Conservation (phyloP, 176 grass and related monocot species). For the Zoysia pacifica region DNA sequence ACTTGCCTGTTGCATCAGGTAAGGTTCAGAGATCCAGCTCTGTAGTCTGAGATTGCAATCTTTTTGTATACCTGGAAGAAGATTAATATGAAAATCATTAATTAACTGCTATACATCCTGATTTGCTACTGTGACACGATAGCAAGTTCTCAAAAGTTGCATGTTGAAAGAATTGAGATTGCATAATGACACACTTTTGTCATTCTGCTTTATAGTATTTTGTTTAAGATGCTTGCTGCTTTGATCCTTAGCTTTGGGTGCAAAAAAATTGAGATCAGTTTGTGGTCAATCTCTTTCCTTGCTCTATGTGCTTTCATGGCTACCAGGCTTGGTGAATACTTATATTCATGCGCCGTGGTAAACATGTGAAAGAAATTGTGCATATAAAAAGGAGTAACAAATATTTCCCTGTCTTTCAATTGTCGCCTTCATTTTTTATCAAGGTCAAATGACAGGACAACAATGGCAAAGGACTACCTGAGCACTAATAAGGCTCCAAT, state of each 20-base stretch:
- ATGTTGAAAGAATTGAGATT: conserved; percentile 15
- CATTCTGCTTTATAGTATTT: conserved; percentile 16
- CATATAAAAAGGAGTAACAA: neutral
- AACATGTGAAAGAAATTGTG: neutral
- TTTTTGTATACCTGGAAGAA: conserved; percentile 42
- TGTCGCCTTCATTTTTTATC: neutral
- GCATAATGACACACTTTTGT: neutral
- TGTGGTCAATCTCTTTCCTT: neutral
- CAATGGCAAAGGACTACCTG: neutral
- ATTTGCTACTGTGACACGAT: conserved; percentile 18
- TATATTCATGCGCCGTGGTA: neutral
- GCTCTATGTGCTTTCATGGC: neutral
- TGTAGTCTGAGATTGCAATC: conserved; percentile 18
- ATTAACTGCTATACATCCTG: conserved; percentile 17
- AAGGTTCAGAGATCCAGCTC: conserved; percentile 37
- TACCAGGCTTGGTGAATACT: neutral
- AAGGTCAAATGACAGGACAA: neutral
- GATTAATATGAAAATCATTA: neutral
- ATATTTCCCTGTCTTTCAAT: neutral
- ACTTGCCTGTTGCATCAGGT: conserved; percentile 22
- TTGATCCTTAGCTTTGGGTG: neutral
- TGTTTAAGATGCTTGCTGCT: conserved; percentile 39
- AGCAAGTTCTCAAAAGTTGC: conserved; percentile 6
- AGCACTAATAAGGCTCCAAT: neutral
- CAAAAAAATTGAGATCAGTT: conserved; percentile 21